Base-by-base conservation (phyloP, 1,139 yeast species). In the Candida sanyaensis region DNA sequence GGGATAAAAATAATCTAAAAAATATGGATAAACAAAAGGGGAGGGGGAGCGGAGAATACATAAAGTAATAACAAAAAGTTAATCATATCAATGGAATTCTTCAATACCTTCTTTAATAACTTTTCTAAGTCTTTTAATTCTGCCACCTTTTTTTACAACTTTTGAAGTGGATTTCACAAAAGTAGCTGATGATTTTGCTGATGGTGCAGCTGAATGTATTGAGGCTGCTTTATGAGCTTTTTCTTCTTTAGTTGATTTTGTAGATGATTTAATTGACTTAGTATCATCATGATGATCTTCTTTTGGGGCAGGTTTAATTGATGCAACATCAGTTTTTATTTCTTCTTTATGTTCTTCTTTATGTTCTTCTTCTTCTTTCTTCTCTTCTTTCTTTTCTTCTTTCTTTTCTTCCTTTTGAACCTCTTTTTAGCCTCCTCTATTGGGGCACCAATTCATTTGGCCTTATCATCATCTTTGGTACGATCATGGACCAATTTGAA, bases 401-500 rank as follows among this genome's bases (percentile, higher is more conserved):
- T n/a, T n/a, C n/a, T n/a, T n/a, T n/a, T n/a, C n/a, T 37, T 38
- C 38, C 28, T 30, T 30, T 12, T 30, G 11, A 24, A 23, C 44
- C 11, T 33, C 44, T 34, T 42, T 36, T 42, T 37, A 28, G 45
- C 45, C 31, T 41, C 38, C 38, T 32, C 43, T 41, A 41, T 41
- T 41, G 51, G 41, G 10, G 37, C 43, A 42, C 29, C 32, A 40
- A 42, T 37, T 36, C 48, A 46, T 43, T 50, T 45, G 33, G 50
- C 36, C 36, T 52, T 53, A 6, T 24, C 56, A 29, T 59, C 63
- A 37, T 66, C 61, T 59, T 69, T 69, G 48, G 68, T 63, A 59
- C 63, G 66, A 58, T 72, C 73, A 51, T 72, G 65, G 43, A 72
- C 75, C 50, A 73, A 60, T 52, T 65, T 57, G 50, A 62, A 43